Conservation (phyloP, 176 grass and related monocot genomes). For the Juncus effusus region DNA sequence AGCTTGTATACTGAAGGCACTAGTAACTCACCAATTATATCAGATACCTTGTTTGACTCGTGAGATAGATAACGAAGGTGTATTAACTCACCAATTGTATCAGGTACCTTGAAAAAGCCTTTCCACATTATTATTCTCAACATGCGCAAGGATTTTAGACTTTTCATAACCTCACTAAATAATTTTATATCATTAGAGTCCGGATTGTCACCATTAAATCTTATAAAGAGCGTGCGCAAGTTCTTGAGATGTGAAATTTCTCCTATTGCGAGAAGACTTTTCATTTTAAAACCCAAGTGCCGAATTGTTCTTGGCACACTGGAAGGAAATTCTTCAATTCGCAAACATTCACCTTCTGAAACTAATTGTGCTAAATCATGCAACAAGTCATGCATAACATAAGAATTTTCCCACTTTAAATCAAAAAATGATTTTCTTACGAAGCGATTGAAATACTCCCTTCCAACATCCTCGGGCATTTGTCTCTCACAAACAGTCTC, state of each 20-base stretch:
- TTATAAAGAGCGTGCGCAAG: slow-evolving; percentile 28
- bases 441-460: slow-evolving; percentile 25
- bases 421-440: slow-evolving; percentile 58
- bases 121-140: neutral
- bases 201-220: neutral
- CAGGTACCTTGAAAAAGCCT: too few species aligned
- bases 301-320: neutral
- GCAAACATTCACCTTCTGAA: slow-evolving; percentile 37
- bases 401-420: neutral
- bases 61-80: too few species aligned
- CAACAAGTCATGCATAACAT: slow-evolving; percentile 50
- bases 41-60: neutral
- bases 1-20: slow-evolving; percentile 14
- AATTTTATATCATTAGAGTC: neutral
- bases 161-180: slow-evolving; percentile 10
- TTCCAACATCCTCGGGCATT: slow-evolving; percentile 26
- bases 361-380: slow-evolving; percentile 42
- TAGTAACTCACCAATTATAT: neutral
- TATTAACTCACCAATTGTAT: too few species aligned
- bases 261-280: slow-evolving; percentile 23
- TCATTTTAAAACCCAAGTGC: slow-evolving; percentile 19
- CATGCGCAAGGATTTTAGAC: slow-evolving; percentile 31
- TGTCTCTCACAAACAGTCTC: neutral
- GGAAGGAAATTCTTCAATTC: neutral
- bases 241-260: slow-evolving; percentile 33